Base-by-base conservation (phyloP, 805 yeast genomes). In the Yarrowia hollandica region DNA sequence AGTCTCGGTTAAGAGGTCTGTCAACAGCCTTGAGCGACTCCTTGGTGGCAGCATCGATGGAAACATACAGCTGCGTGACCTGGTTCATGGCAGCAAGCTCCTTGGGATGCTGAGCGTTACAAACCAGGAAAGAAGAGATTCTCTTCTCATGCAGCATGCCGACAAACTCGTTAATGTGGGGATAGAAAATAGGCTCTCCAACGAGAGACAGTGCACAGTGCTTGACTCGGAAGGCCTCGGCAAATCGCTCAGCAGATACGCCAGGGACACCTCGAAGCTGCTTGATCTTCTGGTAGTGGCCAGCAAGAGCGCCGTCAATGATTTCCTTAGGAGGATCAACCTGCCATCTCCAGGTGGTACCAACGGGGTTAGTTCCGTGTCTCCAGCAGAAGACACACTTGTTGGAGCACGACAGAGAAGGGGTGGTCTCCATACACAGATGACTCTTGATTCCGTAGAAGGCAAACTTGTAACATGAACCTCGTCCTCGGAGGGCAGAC, bases 371-470 rank as follows among this genome's bases (percentile, higher is more conserved):
- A 2, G 97, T 90, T 50, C 97, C 97, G 72, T 90, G 97, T 70
- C 97, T 81, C 97, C 97, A 90, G 74, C 97, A 90, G 69, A 90
- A 90, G 4, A 91, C 97, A 79, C 97, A 90, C 71, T 90, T 90
- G 69, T 90, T 90, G 5, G 97, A 89, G 72, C 97, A 90, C 7
- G 96, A 92, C 61, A 90, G 76, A 1, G 96, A 86, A 0, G 97
- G 97, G 0, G 97, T 90, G 2, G 97, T 83, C 70, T 90, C 97
- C 97, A 90, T 90, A 73, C 97, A 90, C 60, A 92, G 75, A 73
- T 92, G 97, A 2, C 95, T 86, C 62, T 80, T 82, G 66, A 90
- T 90, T 21, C 97, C 97, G 70, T 91, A 90, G 66, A 90, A 86
- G 9, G 97, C 96, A 73, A 81, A 89, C 70, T 90, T 90, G 74